Evolutionary conservation across 1,284 basidiomycete species (phyloP).

Genomic region (Ustilago esculenta): DNA sequence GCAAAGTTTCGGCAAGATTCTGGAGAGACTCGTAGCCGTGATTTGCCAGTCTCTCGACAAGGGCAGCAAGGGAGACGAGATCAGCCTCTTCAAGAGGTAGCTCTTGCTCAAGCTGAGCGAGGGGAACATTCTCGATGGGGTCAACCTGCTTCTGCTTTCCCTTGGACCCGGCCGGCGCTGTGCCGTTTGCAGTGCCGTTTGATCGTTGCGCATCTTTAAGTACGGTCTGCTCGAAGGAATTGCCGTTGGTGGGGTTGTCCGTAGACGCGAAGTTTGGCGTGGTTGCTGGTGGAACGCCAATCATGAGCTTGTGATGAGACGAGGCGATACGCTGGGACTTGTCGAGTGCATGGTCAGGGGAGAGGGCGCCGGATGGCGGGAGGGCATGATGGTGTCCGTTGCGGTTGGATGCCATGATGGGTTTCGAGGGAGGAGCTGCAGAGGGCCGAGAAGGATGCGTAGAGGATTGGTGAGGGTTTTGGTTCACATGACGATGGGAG

Average conservation of each 20-base stretch:
- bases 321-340: conserved; percentile 12
- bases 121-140: conserved; percentile 28
- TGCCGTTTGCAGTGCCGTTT: neutral
- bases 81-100: conserved; percentile 79
- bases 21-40: conserved; percentile 83
- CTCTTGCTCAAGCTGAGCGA: conserved; percentile 74
- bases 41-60: conserved; percentile 80
- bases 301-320: conserved; percentile 46
- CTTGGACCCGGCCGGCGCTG: conserved; percentile 5
- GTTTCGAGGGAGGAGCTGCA: neutral
- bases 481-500: conserved; percentile 30
- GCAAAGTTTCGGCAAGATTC: conserved; percentile 87
- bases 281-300: conserved; percentile 39
- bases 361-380: conserved; percentile 3
- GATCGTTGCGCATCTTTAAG: neutral
- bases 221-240: neutral
- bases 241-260: neutral
- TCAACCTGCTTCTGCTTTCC: conserved; percentile 38
- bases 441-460: conserved; percentile 3
- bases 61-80: conserved; percentile 77
- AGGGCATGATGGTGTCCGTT: conserved; percentile 15
- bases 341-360: conserved; percentile 6
- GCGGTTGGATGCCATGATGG: conserved; percentile 24
- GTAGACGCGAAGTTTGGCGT: conserved; percentile 15
- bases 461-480: conserved; percentile 7